Base-by-base conservation (phyloP, 768 basidiomycete genomes). In the Obba rivulosa region DNA sequence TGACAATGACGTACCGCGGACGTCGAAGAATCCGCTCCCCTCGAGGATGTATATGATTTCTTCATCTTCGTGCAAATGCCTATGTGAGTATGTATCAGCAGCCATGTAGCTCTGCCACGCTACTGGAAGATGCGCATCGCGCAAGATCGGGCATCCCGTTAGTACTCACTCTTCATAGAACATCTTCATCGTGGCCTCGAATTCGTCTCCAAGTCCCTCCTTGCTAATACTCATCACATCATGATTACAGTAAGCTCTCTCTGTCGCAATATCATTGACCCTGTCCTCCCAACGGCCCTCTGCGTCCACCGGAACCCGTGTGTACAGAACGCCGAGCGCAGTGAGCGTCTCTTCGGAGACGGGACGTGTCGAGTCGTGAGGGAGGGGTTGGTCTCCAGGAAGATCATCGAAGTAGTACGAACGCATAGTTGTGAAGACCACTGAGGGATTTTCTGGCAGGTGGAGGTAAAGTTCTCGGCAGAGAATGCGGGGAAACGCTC, bases 31-130 rank as follows among this genome's bases (percentile, higher is more conserved):
- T 0, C 92, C 93, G 34, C 79, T 81, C n/a, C 94, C 94, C 1
- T 77, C 73, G 35, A 92, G 74, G 57, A 94, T 81, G 58, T 89
- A 97, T 8, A 93, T 76, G 60, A 94, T 95, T 67, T 97, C 93
- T 60, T 97, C 93, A 58, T 96, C 93, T 65, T 96, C 92, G 58
- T 96, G 94, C 74, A 97, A 78, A 58, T 96, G 92, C 58, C 89
- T 90, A 55, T 22, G 0, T 3, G 21, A 22, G 45, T 11, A 21
- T 45, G 14, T 21, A 41, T 55, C 40, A 46, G 40, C 46, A 45
- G 10, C 28, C 16, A 10, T 10, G 22, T 11, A 25, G 3, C 23
- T 25, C 22, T 4, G 9, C 28, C n/a, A n/a, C n/a, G 18, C 20
- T 0, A 2, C 3, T 41, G 25, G 3, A n/a, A 22, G 22, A 24